Percentiles rank a stretch among this genome's conserved stretches.
Conservation (phyloP, 148 eudicot species). For the Rhododendron mucronatum region DNA sequence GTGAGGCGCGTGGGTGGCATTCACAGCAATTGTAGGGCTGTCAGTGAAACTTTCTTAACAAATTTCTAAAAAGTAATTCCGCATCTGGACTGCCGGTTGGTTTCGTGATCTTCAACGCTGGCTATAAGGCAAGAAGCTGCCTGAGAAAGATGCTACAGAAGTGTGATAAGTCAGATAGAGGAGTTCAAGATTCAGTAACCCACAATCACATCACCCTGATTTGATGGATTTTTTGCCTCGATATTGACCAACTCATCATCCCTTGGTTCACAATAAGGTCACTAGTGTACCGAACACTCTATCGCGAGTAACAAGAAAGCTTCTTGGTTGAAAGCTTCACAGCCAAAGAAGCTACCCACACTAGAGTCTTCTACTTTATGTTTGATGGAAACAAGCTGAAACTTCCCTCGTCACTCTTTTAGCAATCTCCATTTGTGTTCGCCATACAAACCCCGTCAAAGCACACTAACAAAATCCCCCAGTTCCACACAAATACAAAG, state of each 20-base stretch:
- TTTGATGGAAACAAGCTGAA: conserved; percentile 1
- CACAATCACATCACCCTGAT: not conserved
- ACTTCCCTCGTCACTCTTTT: not conserved
- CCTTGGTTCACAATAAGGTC: not conserved
- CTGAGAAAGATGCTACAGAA: not conserved
- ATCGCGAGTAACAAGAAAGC: not conserved
- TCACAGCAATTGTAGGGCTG: not conserved
- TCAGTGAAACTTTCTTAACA: not conserved
- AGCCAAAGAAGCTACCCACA: not conserved
- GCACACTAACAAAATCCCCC: conserved; percentile 2
- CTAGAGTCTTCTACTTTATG: not conserved
- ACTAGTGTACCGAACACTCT: not conserved
- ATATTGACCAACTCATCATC: not conserved
- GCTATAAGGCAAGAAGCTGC: not conserved
- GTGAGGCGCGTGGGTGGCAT: not conserved
- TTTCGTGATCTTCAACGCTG: not conserved
- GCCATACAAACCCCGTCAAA: not conserved
- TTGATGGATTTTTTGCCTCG: not conserved
- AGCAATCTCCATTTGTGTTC: not conserved
- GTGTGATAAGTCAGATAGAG: not conserved
- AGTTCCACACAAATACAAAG: not conserved
- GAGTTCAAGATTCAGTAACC: not conserved
- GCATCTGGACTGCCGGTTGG: not conserved
- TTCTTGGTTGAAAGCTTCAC: not conserved
- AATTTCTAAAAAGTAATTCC: not conserved